Evolutionary conservation across 164 flowering plant species (phyloP), one percentile per base, ranked within the genome.

Genomic region (Tetracentron sinense): DNA sequence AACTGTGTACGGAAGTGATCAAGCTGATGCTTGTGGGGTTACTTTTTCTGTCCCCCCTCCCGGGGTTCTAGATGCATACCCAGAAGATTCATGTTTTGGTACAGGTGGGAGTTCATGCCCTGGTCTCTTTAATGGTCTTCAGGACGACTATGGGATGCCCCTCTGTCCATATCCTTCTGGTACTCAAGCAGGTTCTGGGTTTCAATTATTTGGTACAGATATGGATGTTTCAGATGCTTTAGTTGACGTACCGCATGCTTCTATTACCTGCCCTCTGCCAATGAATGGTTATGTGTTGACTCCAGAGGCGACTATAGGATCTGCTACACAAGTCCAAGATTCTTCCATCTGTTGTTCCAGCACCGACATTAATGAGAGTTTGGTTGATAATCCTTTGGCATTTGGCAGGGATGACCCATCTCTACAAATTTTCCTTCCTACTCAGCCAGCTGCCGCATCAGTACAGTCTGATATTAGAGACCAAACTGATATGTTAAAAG

Each of bases 351-450:
- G 78, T 61, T 82, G 44, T 6, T 33, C 84, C 56, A 73, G 72
- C 61, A 38, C 76, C 35, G 79, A 78, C 49, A 62, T 78, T 6
- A 80, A 75, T 74, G 82, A 73, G 69, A 76, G 83, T 42, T 73
- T 91, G 68, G 90, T 87, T 59, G 90, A 84, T 69, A 89, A 89
- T 73, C 84, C 92, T 15, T 63, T 86, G 69, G 85, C 89, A 19
- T 85, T 86, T 74, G 80, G 77, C 57, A 76, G 81, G 59, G 86
- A 82, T 38, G 97, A 91, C 64, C 96, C 97, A 12, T 82, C 95
- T 11, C 85, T 95, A 63, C 97, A 92, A 64, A 74, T 88, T 48
- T 92, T 89, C 76, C 92, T 88, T 72, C 96, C 97, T 51, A 79
- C 92, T 16, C 75, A 75, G 58, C 89, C 94, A n/a, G 74, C 88